These are phyloP conservation scores for Juglanconis juglandina DNA, from an alignment of 2,329 filamentous ascomycete genomes.

Conservation along the genomic window DNA sequence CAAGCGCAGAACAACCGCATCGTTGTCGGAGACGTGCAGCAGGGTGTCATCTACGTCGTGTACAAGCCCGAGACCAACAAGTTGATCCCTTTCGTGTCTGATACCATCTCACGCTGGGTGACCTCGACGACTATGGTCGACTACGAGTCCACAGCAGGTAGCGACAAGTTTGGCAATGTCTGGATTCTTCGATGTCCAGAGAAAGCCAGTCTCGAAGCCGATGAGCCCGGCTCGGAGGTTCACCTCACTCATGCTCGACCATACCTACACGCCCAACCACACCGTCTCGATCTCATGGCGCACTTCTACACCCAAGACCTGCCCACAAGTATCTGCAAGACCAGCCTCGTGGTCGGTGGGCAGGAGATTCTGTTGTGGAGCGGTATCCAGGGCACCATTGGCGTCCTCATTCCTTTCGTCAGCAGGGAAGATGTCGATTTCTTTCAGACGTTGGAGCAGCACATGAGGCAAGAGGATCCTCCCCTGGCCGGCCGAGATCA, in stretches of 20 bases:
- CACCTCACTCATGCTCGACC: conserved; percentile 87
- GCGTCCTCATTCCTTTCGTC: conserved; percentile 87
- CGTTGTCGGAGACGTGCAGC: conserved; percentile 85
- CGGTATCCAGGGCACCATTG: conserved; percentile 90
- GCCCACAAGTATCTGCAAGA: conserved; percentile 84
- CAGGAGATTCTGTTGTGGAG: conserved; percentile 91
- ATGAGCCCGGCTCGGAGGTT: conserved; percentile 85
- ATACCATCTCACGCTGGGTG: conserved; percentile 85
- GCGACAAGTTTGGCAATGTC: conserved; percentile 96
- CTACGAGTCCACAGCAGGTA: conserved; percentile 91
- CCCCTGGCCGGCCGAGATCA: conserved; percentile 91
- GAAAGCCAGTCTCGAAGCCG: conserved; percentile 82
- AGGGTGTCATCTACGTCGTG: conserved; percentile 86
- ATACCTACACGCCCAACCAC: conserved; percentile 86
- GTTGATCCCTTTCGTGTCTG: conserved; percentile 89
- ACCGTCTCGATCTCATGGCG: conserved; percentile 77
- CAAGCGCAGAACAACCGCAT: conserved; percentile 90
- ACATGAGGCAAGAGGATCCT: conserved; percentile 80
- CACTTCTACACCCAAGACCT: conserved; percentile 93
- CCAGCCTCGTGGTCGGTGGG: conserved; percentile 83
- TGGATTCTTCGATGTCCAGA: conserved; percentile 86
- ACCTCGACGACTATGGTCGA: conserved; percentile 92
- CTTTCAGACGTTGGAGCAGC: conserved; percentile 89
- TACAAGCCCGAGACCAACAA: conserved; percentile 92
- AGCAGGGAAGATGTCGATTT: conserved; percentile 94